These are phyloP conservation scores for Cubamyces lactineus DNA, from an alignment of 768 basidiomycete genomes.

Conservation along the genomic window DNA sequence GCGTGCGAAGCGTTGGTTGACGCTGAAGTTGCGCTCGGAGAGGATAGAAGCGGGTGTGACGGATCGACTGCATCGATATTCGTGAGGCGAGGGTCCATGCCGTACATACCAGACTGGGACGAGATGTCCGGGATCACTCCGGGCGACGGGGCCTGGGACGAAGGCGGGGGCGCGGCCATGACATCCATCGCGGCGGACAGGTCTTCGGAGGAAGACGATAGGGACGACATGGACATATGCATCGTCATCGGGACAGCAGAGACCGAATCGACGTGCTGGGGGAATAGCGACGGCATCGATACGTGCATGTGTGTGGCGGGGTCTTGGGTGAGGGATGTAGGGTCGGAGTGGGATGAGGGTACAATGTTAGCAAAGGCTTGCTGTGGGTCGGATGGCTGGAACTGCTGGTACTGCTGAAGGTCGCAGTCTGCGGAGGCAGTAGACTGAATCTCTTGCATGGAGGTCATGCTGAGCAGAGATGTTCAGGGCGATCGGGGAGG, in stretches of 20 bases:
- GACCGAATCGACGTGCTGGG: slow-evolving; percentile 29
- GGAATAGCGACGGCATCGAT: slow-evolving; percentile 28
- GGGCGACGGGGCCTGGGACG: slow-evolving; percentile 35
- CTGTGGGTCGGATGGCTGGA: slow-evolving; percentile 23
- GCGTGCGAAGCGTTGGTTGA: slow-evolving; percentile 39
- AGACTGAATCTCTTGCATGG: slow-evolving; percentile 30
- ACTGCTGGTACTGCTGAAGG: slow-evolving; percentile 30
- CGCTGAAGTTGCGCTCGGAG: slow-evolving; percentile 37
- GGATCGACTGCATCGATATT: slow-evolving; percentile 37
- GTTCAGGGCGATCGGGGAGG: slow-evolving; percentile 18
- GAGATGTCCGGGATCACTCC: slow-evolving; percentile 48
- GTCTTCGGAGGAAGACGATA: slow-evolving; percentile 21
- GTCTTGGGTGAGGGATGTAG: slow-evolving; percentile 24
- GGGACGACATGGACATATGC: slow-evolving; percentile 28
- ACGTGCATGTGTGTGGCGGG: slow-evolving; percentile 28
- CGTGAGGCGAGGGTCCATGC: slow-evolving; percentile 39
- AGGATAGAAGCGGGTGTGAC: slow-evolving; percentile 35
- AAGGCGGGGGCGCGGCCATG: slow-evolving; percentile 15
- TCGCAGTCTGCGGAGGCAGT: slow-evolving; percentile 26
- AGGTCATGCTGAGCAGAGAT: slow-evolving; percentile 21
- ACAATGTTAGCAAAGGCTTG: slow-evolving; percentile 27
- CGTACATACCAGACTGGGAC: slow-evolving; percentile 38
- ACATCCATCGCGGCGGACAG: slow-evolving; percentile 32
- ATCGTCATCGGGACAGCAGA: slow-evolving; percentile 26
- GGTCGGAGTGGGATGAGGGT: slow-evolving; percentile 26